These are phyloP conservation scores for Ogataea paraovalis DNA, from an alignment of 805 yeast genomes.

Conservation along the genomic window DNA sequence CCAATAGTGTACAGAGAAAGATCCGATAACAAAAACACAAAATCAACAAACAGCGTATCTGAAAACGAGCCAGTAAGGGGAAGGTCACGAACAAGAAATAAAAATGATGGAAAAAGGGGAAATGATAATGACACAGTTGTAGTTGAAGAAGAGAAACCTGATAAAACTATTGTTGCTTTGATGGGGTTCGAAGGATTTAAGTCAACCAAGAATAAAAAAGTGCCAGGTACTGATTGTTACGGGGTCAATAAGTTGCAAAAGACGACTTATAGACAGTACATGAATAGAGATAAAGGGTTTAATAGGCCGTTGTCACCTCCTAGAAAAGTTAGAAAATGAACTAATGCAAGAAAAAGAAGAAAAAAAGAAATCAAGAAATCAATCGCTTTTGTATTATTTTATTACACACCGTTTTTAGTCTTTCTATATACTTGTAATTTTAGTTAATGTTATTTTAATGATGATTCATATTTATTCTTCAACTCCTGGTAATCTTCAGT, in stretches of 20 bases:
- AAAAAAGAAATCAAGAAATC: neutral
- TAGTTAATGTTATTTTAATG: conserved; percentile 44
- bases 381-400: neutral
- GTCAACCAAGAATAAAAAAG: conserved; percentile 55
- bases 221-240: conserved; percentile 41
- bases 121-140: neutral
- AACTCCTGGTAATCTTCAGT: conserved; percentile 57
- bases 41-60: neutral
- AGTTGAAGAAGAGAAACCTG: conserved; percentile 15
- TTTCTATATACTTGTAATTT: neutral
- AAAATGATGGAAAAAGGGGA: conserved; percentile 2
- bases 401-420: neutral
- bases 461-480: conserved; percentile 55
- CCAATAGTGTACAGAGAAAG: conserved; percentile 10
- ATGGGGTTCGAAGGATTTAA: conserved; percentile 60
- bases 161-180: conserved; percentile 36
- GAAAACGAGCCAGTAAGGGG: conserved; percentile 2
- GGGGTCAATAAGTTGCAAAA: conserved; percentile 38
- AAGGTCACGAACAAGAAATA: conserved; percentile 3
- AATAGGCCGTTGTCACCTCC: conserved; percentile 52
- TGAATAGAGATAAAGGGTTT: conserved; percentile 54
- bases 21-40: neutral
- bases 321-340: conserved; percentile 19
- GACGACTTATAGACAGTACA: conserved; percentile 53
- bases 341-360: neutral